A percentile compares a stretch with the other conserved stretches of the same genome.
Conservation (phyloP, 257 asterid genomes). For the Solanum clarkiae region DNA sequence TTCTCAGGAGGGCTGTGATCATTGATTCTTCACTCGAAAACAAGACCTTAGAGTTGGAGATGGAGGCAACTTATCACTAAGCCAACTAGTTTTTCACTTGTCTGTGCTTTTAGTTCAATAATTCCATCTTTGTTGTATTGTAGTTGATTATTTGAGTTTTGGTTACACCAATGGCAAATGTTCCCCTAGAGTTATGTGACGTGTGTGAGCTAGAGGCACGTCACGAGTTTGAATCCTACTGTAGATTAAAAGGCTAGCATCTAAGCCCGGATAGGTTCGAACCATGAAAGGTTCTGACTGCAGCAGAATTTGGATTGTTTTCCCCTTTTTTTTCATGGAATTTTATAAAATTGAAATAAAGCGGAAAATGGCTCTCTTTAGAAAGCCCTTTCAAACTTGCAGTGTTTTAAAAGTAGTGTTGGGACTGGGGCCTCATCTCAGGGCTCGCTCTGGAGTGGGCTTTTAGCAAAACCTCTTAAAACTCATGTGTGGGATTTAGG, state of each 20-base stretch:
- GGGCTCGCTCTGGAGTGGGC: no score
- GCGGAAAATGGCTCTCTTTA: not conserved
- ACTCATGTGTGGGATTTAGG: no score
- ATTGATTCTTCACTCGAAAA: not conserved
- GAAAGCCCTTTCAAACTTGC: not conserved
- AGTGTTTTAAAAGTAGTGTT: no score
- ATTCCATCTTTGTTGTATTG: not conserved
- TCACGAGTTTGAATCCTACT: not conserved
- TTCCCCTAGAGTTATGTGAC: not conserved
- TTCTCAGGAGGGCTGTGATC: not conserved
- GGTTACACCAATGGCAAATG: not conserved
- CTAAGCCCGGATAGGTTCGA: not conserved
- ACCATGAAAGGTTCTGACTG: not conserved
- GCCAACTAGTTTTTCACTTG: not conserved
- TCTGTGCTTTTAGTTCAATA: not conserved
- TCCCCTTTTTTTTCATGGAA: no score
- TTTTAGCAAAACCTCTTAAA: no score
- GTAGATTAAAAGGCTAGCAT: not conserved
- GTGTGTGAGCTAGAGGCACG: not conserved
- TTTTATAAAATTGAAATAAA: not conserved
- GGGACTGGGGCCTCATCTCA: no score
- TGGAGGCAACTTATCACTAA: not conserved
- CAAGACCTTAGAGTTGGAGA: not conserved
- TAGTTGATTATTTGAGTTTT: not conserved
- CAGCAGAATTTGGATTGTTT: no score